These are phyloP conservation scores for Globisporangium ultimum DNA, from an alignment of 352 stramenopile species.

Conservation along the genomic window DNA sequence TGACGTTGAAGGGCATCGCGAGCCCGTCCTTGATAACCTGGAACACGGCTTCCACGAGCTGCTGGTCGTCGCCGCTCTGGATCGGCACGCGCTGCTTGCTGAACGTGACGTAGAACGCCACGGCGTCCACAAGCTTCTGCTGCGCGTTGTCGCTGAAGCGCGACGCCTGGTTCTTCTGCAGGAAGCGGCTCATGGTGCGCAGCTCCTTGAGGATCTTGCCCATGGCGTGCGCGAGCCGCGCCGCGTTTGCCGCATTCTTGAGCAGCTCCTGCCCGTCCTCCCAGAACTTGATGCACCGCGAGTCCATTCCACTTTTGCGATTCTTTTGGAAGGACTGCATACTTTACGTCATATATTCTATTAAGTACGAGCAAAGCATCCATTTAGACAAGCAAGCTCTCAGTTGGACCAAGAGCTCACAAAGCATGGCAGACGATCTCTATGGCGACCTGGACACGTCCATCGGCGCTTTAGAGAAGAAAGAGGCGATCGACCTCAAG, in stretches of 20 bases:
- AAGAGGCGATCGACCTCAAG: constrained; percentile 55
- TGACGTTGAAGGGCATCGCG: constrained; percentile 81
- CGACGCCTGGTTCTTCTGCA: constrained; percentile 75
- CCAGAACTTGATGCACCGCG: constrained; percentile 74
- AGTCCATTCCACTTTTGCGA: constrained; percentile 34
- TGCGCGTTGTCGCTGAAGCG: constrained; percentile 79
- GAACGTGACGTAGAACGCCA: constrained; percentile 65
- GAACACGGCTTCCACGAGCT: constrained; percentile 58
- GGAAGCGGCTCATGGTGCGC: constrained; percentile 67
- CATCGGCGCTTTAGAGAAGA: constrained; percentile 60
- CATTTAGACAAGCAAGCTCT: not conserved
- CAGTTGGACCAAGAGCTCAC: not conserved
- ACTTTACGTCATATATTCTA: not conserved
- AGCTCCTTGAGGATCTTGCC: constrained; percentile 73
- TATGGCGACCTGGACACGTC: constrained; percentile 84
- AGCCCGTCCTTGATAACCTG: constrained; percentile 75
- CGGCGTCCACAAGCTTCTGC: constrained; percentile 71
- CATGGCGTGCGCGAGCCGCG: constrained; percentile 24
- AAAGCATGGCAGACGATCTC: constrained; percentile 45
- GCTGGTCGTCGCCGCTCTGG: constrained; percentile 19
- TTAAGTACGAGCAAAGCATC: not conserved
- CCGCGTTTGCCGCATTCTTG: constrained; percentile 10
- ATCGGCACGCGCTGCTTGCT: constrained; percentile 36
- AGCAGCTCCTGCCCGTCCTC: constrained; percentile 66
- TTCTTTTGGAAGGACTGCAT: not conserved